phyloP scores from a whole-genome alignment of 805 yeast genomes.

The Lipomyces sp. region DNA sequence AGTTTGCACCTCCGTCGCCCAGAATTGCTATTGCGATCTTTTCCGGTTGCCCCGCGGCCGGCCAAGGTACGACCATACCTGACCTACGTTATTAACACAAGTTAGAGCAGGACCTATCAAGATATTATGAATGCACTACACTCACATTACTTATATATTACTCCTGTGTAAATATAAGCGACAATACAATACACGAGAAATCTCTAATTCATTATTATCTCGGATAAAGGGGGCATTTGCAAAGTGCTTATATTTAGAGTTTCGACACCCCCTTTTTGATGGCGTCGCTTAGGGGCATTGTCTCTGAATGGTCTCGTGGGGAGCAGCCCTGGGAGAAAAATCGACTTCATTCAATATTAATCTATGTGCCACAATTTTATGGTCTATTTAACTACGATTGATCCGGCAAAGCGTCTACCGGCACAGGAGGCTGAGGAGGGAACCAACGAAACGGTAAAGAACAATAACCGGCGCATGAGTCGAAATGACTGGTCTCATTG shows the following conservation, averaged over 20 bases:
- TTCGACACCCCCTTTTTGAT: background rate
- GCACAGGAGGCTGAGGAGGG: too few relatives aligned
- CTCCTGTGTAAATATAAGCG: background rate
- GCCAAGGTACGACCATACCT: background rate
- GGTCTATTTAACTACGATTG: too few relatives aligned
- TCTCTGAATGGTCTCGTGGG: too few relatives aligned
- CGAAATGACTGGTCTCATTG: too few relatives aligned
- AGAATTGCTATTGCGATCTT: constrained; percentile 43
- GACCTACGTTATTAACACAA: background rate
- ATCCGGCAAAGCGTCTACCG: too few relatives aligned
- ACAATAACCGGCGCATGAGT: too few relatives aligned
- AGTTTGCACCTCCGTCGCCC: constrained; percentile 45
- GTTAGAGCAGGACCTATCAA: background rate
- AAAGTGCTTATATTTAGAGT: background rate
- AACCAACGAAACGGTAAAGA: too few relatives aligned
- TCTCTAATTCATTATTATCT: background rate
- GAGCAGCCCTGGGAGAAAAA: too few relatives aligned
- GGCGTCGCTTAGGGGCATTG: too few relatives aligned
- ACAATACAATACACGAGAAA: background rate
- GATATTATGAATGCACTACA: background rate
- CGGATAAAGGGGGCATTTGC: background rate
- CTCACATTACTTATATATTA: background rate
- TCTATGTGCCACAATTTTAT: too few relatives aligned
- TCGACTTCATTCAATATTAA: too few relatives aligned
- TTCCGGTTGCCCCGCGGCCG: constrained; percentile 1